Evolutionary conservation across 2,329 filamentous ascomycete genomes (phyloP), one percentile per base, ranked within the genome.

Genomic region (Sporothrix globosa): DNA sequence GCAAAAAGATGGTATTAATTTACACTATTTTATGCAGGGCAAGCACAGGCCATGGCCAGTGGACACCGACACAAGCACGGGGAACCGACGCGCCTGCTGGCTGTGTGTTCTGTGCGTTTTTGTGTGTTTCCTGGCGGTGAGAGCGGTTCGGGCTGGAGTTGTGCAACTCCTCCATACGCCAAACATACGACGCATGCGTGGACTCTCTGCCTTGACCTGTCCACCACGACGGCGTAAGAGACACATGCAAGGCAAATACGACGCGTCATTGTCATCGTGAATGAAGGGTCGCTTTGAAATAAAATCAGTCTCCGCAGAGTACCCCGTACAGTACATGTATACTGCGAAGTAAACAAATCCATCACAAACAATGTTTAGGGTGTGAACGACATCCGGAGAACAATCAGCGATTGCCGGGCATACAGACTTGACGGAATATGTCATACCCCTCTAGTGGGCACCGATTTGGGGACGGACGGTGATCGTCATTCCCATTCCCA

Each of bases 401-500:
- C 7, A 34, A 46, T 27, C 39, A 39, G 41, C 58, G n/a, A 61
- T 39, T 39, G 54, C 30, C 54, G 54, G 56, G 21, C 17, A 60
- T 21, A 27, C 11, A 27, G 39, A 41, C 52, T 54, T 54, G 52
- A 7, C 30, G 11, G 14, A 56, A 30, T 19, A 19, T 27, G 34
- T 7, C 19, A 56, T 30, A 27, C 34, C 34, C 34, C 34, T 34
- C 34, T 34, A 34, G 34, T 34, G 34, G 34, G 7, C 34, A 1
- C 34, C 6, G 54, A 39, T 58, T 27, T 27, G 30, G 53, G 24
- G 27, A 58, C 30, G 3, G 63, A 39, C 48, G 63, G 52, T 48
- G 68, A 68, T 72, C 68, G 70, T 69, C 70, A 52, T 66, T 66
- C 44, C 61, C 61, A 66, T 5, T 44, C 56, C 69, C 69, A 60